Percentiles rank a stretch among this genome's conserved stretches.
These are phyloP conservation scores for Neurospora crassa DNA, from an alignment of 2,329 filamentous ascomycete genomes.

Conservation along the genomic window DNA sequence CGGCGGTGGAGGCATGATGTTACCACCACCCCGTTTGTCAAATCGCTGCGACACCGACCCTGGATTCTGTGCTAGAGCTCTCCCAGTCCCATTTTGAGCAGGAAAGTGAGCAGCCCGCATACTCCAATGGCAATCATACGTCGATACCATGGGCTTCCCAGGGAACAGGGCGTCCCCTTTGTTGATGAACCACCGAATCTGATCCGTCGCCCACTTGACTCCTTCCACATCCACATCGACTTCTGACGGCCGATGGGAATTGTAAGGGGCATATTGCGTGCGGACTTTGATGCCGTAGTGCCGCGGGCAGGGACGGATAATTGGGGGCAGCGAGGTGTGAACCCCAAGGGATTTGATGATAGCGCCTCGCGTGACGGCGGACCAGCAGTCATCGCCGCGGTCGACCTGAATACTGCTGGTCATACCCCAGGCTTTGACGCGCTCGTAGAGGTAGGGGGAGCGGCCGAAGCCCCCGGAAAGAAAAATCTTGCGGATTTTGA, in stretches of 20 bases:
- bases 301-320: constrained; percentile 11
- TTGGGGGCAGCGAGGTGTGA: constrained; percentile 14
- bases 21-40: background rate
- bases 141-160: constrained; percentile 8
- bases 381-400: constrained; percentile 17
- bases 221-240: constrained; percentile 13
- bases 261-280: constrained; percentile 10
- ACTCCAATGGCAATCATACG: constrained; percentile 17
- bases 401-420: constrained; percentile 14
- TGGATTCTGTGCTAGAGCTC: background rate
- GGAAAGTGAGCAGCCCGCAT: constrained; percentile 11
- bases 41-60: background rate
- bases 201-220: constrained; percentile 16
- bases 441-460: constrained; percentile 15
- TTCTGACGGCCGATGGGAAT: constrained; percentile 7
- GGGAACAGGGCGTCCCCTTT: constrained; percentile 18
- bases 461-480: constrained; percentile 19
- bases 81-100: background rate
- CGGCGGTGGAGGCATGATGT: background rate
- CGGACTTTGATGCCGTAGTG: constrained; percentile 17
- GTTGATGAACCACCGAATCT: constrained; percentile 18
- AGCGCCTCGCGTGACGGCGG: constrained; percentile 18
- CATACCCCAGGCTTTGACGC: constrained; percentile 11
- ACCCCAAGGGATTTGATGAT: constrained; percentile 20
- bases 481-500: constrained; percentile 18